Base-by-base conservation (phyloP, 1,284 basidiomycete species). In the Xanthoconium separans region DNA sequence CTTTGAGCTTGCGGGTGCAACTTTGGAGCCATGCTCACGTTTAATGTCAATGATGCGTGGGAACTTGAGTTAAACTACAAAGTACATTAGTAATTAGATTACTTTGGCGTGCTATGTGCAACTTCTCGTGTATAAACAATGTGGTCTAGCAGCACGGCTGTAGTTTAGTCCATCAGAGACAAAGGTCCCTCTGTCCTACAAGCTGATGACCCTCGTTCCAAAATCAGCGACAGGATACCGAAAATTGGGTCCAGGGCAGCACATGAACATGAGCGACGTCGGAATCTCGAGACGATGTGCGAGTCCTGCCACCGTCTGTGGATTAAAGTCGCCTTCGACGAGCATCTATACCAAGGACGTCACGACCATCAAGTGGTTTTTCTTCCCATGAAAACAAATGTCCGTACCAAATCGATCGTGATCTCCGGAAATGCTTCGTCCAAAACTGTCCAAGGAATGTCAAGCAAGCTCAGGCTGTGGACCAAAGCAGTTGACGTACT, bases 361-460 rank as follows among this genome's bases (percentile, higher is more conserved):
- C 48, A 8, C 51, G 4, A 46, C 13, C 12, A 33, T 33, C 20
- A 3, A 44, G 41, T 47, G 36, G 27, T 4, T 16, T 4, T 27
- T 15, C 27, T 20, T 37, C 42, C 30, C 4, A 36, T 16, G 39
- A n/a, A 50, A 12, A 36, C 34, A 31, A 34, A 31, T 0, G 18
- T 27, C n/a, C 76, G 36, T 53, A 82, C 81, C 33, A 82, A 66
- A 56, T 83, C 83, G 27, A 84, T 70, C 0, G 83, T 84, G 9
- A 83, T 78, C 48, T 80, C 77, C 1, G 83, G 83, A 58, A 85
- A 85, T 4, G 80, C 80, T 69, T 84, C 82, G 43, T 85, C 83
- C 34, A 85, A 63, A 51, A 85, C 79, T 79, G 58, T 44, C 39
- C 20, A 48, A 31, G 39, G 22, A 53, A 45, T 61, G 42, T 60